Base-by-base conservation (phyloP, 2,329 filamentous ascomycete genomes). In the Diaporthe batatas region DNA sequence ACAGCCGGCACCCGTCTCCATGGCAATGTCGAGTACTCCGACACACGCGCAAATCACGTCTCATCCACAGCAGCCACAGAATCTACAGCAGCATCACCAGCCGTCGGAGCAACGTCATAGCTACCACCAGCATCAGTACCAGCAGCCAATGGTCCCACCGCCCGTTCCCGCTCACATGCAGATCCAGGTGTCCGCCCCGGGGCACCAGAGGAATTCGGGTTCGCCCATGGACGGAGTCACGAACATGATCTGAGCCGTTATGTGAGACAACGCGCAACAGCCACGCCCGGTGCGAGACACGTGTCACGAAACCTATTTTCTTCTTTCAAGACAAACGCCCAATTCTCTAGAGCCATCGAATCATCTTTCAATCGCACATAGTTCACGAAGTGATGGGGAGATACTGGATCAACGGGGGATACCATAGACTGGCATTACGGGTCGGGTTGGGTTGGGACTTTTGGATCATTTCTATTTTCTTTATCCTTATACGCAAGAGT, bases 171-270 rank as follows among this genome's bases (percentile, higher is more conserved):
- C 68, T 10, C 75, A 76, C 44, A 73, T 78, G 71, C 76, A 76
- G 29, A 76, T 77, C 16, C 78, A 79, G 54, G 73, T 77, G 6
- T 77, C 77, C 2, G 77, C 73, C 16, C 75, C 79, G 29, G 76
- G 77, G 3, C 78, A 80, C 16, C 77, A 78, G 51, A 75, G 78
- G 72, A 80, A 82, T 70, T 76, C 78, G 1, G 80, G 84, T 74
- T 80, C 77, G 53, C 78, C 82, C 5, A 76, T 84, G 53, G 82
- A 86, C 44, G 82, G 81, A 39, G 77, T 84, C 42, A 79, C 83
- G 18, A 86, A 85, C 71, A 87, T 88, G 85, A 87, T 87, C 76
- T 87, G 79, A 82, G 68, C 34, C 53, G 58, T n/a, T 14, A 1
- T 8, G 47, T 25, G n/a, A 67, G 32, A 25, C 44, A 3, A 39